These are phyloP conservation scores for Crucihimalaya himalaica DNA, from an alignment of 345 rosid species.

Conservation along the genomic window DNA sequence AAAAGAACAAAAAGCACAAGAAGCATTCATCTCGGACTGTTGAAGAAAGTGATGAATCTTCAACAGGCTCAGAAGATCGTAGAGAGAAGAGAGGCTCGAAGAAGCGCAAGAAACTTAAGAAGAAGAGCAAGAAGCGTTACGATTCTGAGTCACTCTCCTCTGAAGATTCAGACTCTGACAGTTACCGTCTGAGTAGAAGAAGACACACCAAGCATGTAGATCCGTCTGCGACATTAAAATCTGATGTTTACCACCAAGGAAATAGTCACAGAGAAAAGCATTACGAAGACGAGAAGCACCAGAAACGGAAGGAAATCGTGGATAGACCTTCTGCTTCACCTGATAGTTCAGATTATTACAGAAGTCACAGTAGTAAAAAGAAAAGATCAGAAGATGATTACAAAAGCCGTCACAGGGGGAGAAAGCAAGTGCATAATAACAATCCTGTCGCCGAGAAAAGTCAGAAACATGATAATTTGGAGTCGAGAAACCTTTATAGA, in stretches of 20 bases:
- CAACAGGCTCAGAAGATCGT: slow-evolving; percentile 44
- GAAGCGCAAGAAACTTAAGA: slow-evolving; percentile 49
- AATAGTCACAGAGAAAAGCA: slow-evolving; percentile 41
- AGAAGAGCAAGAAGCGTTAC: slow-evolving; percentile 45
- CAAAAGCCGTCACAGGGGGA: slow-evolving; percentile 31
- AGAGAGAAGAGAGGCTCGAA: slow-evolving; percentile 39
- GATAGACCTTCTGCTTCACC: slow-evolving; percentile 39
- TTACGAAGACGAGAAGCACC: slow-evolving; percentile 26
- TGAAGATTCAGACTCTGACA: slow-evolving; percentile 43
- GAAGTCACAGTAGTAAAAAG: slow-evolving; percentile 37
- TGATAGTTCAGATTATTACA: slow-evolving; percentile 46
- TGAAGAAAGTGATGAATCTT: slow-evolving; percentile 44
- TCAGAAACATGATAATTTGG: neutral
- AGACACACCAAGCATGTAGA: slow-evolving; percentile 43
- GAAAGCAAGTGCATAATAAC: slow-evolving; percentile 13
- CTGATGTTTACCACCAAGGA: slow-evolving; percentile 36
- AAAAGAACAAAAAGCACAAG: slow-evolving; percentile 50
- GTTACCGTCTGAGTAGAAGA: slow-evolving; percentile 37
- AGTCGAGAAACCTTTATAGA: slow-evolving; percentile 22
- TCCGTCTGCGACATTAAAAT: slow-evolving; percentile 9
- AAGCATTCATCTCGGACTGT: slow-evolving; percentile 47
- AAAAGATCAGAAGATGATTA: slow-evolving; percentile 38
- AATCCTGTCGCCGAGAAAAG: slow-evolving; percentile 19
- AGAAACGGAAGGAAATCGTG: slow-evolving; percentile 25
- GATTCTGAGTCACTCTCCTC: slow-evolving; percentile 47